Base-by-base conservation (phyloP, 1,284 basidiomycete species). In the Agaricales sp. region DNA sequence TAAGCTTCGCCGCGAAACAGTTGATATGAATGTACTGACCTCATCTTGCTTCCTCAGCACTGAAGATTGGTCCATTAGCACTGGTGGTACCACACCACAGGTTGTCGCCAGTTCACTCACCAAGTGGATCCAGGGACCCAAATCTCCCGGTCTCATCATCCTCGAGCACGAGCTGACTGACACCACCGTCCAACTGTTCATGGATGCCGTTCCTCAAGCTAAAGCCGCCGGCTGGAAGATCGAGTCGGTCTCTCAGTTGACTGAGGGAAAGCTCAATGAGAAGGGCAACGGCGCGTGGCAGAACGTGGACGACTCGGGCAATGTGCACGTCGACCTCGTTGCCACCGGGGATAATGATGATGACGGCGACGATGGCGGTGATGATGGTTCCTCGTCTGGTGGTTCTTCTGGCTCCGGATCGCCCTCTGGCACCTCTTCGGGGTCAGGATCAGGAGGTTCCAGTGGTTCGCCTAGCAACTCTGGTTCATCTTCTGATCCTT, bases 91-190 rank as follows among this genome's bases (percentile, higher is more conserved):
- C 2, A 77, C 73, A 0, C 54, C 63, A 13, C 57, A 69, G 1
- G 56, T 57, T 24, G 71, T 87, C 53, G 63, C 71, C 43, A 47
- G 60, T 24, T 8, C 20, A 13, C 21, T 45, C 8, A 18, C 20
- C 6, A 8, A 14, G 13, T 45, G 44, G 44, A 24, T 24, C 14
- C 6, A 22, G 20, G 44, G 44, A 4, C 68, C 82, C 45, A 87
- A 89, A 61, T 64, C 62, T 8, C 81, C 83, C 6, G 91, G 91
- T 26, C 73, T 92, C 16, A 74, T 92, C 56, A 73, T 90, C 52
- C 74, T 94, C 54, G 86, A 93, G 65, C 92, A 95, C 65, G 92
- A 93, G 63, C 66, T 85, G n/a, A 75, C 71, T 16, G 66, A 76
- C 44, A 59, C 70, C 51, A 72, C 83, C 19, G 78, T 91, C 37